Conservation (phyloP, 805 yeast species). For the Trichomonascus vanleenenianus region DNA sequence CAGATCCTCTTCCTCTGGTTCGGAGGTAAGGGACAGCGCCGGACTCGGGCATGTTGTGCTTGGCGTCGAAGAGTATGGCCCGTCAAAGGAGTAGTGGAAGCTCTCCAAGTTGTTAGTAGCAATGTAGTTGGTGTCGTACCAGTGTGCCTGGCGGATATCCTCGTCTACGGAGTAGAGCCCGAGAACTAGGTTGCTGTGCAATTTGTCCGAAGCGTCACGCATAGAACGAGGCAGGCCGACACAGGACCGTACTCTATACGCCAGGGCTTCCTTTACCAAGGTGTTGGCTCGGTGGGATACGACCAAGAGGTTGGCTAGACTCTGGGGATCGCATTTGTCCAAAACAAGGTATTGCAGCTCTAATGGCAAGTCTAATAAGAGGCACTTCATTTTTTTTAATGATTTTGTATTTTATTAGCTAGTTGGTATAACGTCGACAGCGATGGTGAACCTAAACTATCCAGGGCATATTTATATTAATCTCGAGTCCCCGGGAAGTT, state of each 20-base stretch:
- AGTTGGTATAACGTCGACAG: neutral
- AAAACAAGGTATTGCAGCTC: conserved; percentile 9
- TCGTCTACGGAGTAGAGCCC: conserved; percentile 6
- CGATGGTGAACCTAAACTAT: no score
- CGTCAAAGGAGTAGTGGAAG: conserved; percentile 6
- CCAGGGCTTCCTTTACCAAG: conserved; percentile 8
- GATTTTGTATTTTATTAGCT: neutral
- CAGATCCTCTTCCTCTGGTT: conserved; percentile 3
- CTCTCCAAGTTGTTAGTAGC: conserved; percentile 8
- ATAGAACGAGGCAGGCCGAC: conserved; percentile 3
- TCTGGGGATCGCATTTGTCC: conserved; percentile 6
- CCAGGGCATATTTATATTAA: no score
- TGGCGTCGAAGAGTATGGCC: conserved; percentile 6
- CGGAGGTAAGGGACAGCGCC: conserved; percentile 1
- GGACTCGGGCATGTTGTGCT: neutral
- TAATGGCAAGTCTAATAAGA: conserved; percentile 7
- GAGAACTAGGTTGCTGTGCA: conserved; percentile 2
- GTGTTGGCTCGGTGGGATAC: conserved; percentile 8
- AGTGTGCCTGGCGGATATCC: neutral
- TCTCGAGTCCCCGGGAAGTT: no score
- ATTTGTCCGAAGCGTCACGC: neutral
- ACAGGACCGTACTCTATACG: conserved; percentile 3
- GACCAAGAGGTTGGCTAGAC: conserved; percentile 7
- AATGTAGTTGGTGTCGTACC: conserved; percentile 7
- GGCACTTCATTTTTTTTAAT: neutral